These are phyloP conservation scores for Termitomyces titanicus DNA, from an alignment of 768 basidiomycete genomes.

Conservation along the genomic window DNA sequence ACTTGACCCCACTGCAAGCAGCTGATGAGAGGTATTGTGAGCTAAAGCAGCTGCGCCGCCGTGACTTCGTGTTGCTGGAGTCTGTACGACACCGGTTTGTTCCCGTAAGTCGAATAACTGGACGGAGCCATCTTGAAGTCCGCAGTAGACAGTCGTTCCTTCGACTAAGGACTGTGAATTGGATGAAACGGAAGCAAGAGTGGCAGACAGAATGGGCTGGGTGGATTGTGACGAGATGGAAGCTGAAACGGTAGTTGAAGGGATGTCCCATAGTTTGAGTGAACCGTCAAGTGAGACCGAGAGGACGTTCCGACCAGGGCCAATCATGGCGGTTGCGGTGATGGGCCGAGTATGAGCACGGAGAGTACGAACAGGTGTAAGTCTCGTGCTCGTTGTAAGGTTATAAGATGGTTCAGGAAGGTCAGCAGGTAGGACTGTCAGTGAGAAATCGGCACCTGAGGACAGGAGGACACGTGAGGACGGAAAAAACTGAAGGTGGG, in stretches of 20 bases:
- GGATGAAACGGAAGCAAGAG: slow-evolving; percentile 32
- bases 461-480: slow-evolving; percentile 71
- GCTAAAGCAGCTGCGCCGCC: slow-evolving; percentile 41
- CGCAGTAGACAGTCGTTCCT: slow-evolving; percentile 44
- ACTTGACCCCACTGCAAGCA: slow-evolving; percentile 58
- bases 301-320: slow-evolving; percentile 62
- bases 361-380: slow-evolving; percentile 56
- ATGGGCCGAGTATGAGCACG: slow-evolving; percentile 64
- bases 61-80: slow-evolving; percentile 23
- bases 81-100: slow-evolving; percentile 24
- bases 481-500: slow-evolving; percentile 61
- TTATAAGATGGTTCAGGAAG: slow-evolving; percentile 23
- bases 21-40: slow-evolving; percentile 29
- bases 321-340: slow-evolving; percentile 61
- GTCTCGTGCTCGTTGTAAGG: slow-evolving; percentile 25
- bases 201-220: slow-evolving; percentile 41
- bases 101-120: slow-evolving; percentile 52
- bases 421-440: slow-evolving; percentile 64
- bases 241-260: slow-evolving; percentile 43
- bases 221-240: slow-evolving; percentile 35
- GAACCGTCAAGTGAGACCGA: slow-evolving; percentile 69
- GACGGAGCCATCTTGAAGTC: slow-evolving; percentile 52
- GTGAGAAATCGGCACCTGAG: slow-evolving; percentile 61
- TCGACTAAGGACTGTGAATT: slow-evolving; percentile 24
- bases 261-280: slow-evolving; percentile 70